These are phyloP conservation scores for Melaleuca alternifolia DNA, from an alignment of 345 rosid genomes.

Conservation along the genomic window DNA sequence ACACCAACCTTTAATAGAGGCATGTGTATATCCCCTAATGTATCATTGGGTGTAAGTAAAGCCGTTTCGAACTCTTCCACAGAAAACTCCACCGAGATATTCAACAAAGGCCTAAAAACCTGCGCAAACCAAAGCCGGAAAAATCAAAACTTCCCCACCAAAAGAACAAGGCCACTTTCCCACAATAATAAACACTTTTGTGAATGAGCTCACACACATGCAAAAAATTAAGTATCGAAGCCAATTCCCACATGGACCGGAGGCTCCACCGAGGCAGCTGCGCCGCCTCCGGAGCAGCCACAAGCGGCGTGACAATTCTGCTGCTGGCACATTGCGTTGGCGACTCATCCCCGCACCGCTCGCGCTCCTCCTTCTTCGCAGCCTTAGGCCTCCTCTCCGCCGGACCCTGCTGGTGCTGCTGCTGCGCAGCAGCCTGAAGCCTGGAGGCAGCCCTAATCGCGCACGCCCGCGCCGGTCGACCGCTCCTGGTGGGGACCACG, in stretches of 20 bases:
- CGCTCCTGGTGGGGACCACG: constrained; percentile 40
- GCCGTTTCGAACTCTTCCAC: constrained; percentile 98
- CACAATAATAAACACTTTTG: not conserved
- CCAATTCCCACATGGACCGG: constrained; percentile 98
- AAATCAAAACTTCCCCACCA: not conserved
- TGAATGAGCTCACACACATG: constrained; percentile 38
- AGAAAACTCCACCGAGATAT: constrained; percentile 75
- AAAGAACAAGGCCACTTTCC: not conserved
- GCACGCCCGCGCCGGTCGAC: constrained; percentile 92
- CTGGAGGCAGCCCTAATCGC: constrained; percentile 77
- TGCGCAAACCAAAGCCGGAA: constrained; percentile 12
- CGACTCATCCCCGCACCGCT: constrained; percentile 13
- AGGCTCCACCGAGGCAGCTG: constrained; percentile 93
- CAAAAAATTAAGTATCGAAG: constrained; percentile 91
- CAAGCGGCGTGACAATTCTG: constrained; percentile 69
- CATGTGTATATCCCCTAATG: constrained; percentile 85
- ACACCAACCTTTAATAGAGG: constrained; percentile 89
- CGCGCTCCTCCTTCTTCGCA: constrained; percentile 41
- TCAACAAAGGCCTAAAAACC: constrained; percentile 87
- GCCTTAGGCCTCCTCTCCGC: constrained; percentile 52
- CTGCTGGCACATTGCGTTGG: constrained; percentile 31
- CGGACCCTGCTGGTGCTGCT: constrained; percentile 26
- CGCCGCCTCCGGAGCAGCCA: constrained; percentile 65
- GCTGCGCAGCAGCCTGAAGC: constrained; percentile 41
- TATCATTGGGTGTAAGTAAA: constrained; percentile 73